Evolutionary conservation across 2,329 filamentous ascomycete species (phyloP), one percentile per base, ranked within the genome.

Genomic region (Leptodontidium sp.): DNA sequence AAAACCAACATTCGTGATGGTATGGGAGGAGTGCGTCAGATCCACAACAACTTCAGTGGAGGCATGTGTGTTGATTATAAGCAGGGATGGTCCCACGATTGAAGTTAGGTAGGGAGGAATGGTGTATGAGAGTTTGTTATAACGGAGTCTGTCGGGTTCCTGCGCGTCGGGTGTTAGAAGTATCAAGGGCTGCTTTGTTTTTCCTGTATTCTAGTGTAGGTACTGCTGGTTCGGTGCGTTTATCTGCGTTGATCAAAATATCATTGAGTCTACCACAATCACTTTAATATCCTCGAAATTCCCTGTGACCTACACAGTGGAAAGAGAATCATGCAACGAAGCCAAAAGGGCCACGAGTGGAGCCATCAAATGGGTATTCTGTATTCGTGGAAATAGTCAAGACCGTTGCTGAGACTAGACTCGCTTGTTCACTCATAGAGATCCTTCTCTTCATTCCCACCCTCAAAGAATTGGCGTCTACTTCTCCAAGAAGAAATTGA

Each of bases 401-500:
- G 49, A n/a, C 32, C 35, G n/a, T 45, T 53, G 45, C 43, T 43
- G 49, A n/a, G 38, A 47, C 17, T 24, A 53, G 38, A 47, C 17
- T 26, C 17, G 47, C 49, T 57, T 50, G 24, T 21, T 55, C 11
- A 3, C 14, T 14, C 12, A 17, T 12, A 58, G 15, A 15, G 3
- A 12, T 40, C 7, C 38, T 40, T 40, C 43, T n/a, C 15, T 49
- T 65, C 40, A 58, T 57, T 50, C 9, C 38, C 14, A 62, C 8
- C 35, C 2, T 21, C 57, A 26, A 59, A 29, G 29, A 26, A 47
- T 24, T 2, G 8, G 4, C 12, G 1, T 21, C 57, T 38, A 65
- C 52, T 65, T 65, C 40, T 65, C 63, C 63, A 65, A 26, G 40
- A 69, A 69, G 59, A 69, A 69, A 40, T 61, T 66, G 32, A 69